These are phyloP conservation scores for Coemansia sp. DNA, from an alignment of 192 early-diverging fungal species.

Conservation along the genomic window DNA sequence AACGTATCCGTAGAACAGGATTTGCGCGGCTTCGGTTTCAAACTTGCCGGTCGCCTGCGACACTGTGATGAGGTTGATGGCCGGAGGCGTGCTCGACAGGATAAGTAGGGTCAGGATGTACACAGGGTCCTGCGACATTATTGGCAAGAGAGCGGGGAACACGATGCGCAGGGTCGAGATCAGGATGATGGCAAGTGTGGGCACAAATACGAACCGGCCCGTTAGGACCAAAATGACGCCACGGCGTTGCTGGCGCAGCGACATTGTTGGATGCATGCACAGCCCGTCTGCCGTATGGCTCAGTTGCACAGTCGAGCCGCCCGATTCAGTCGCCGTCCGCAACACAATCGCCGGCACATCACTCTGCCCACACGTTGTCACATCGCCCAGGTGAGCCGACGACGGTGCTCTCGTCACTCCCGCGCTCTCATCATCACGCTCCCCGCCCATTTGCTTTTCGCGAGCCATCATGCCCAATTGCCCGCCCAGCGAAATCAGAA, in stretches of 20 bases:
- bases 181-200: slow-evolving; percentile 38
- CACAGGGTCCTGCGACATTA: slow-evolving; percentile 62
- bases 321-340: slow-evolving; percentile 26
- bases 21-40: slow-evolving; percentile 64
- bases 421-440: not conserved
- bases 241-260: slow-evolving; percentile 23
- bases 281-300: not conserved
- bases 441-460: not conserved
- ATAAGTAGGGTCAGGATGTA: slow-evolving; percentile 64
- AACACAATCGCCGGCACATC: slow-evolving; percentile 31
- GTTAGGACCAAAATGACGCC: slow-evolving; percentile 35
- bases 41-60: slow-evolving; percentile 68
- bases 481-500: slow-evolving; percentile 73
- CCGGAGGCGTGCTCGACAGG: slow-evolving; percentile 65
- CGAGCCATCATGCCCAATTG: slow-evolving; percentile 57
- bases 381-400: slow-evolving; percentile 1
- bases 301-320: not conserved
- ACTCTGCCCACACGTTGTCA: not conserved
- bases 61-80: slow-evolving; percentile 70
- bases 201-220: slow-evolving; percentile 53
- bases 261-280: not conserved
- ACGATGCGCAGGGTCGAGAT: slow-evolving; percentile 40
- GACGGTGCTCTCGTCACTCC: slow-evolving; percentile 14
- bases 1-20: slow-evolving; percentile 70
- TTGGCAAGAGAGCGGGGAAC: slow-evolving; percentile 43